Conservation (phyloP, 2,329 filamentous ascomycete genomes). For the Fusarium sp. region DNA sequence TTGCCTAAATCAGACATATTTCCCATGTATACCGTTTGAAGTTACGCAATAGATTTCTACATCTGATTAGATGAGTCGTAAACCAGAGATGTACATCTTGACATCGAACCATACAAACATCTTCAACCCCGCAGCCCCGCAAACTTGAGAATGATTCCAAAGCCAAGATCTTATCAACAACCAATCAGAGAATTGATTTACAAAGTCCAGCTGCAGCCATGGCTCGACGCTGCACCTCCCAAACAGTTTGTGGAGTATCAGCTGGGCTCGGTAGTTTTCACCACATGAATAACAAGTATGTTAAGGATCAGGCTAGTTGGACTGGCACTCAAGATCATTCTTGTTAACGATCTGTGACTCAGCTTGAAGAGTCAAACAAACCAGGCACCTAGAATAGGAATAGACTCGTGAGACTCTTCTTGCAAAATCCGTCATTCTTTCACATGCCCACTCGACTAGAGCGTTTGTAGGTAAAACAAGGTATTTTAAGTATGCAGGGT, state of each 20-base stretch:
- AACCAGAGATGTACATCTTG: not conserved
- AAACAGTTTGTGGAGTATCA: too few species aligned
- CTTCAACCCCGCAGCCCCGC: constrained; percentile 30
- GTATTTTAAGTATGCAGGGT: constrained; percentile 1
- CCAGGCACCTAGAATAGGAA: not conserved
- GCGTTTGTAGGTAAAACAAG: constrained; percentile 16
- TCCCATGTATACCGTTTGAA: not conserved
- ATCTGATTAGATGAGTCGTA: not conserved
- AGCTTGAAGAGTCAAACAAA: not conserved
- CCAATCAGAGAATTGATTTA: constrained; percentile 20
- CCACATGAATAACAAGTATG: not conserved
- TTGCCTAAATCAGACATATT: not conserved
- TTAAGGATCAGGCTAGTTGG: not conserved
- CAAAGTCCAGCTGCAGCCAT: constrained; percentile 5
- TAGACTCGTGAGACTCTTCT: not conserved
- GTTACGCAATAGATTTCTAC: not conserved
- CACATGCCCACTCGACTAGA: constrained; percentile 15
- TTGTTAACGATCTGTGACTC: not conserved
- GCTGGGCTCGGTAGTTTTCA: not conserved
- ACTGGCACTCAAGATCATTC: not conserved
- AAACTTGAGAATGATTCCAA: constrained; percentile 38
- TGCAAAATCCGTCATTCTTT: constrained; percentile 4
- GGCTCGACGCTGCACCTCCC: not conserved
- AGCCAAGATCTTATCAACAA: constrained; percentile 11
- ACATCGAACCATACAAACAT: constrained; percentile 9